Conservation (phyloP, 1,284 basidiomycete genomes). For the Austropuccinia psidii region DNA sequence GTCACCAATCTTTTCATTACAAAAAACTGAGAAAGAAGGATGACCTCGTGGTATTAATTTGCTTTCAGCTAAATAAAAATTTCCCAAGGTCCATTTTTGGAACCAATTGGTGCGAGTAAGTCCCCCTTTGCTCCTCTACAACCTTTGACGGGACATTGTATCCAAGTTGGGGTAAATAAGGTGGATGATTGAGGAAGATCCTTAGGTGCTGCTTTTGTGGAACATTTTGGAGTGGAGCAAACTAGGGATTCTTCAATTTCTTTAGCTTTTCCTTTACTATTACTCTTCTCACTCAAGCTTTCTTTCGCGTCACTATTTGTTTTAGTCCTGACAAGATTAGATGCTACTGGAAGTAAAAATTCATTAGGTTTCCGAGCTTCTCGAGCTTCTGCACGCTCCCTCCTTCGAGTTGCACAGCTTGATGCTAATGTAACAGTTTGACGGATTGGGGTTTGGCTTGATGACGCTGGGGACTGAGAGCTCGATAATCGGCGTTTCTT, state of each 20-base stretch:
- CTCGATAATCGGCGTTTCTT: background rate
- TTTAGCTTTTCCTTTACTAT: conserved; percentile 15
- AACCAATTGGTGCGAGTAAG: conserved; percentile 3
- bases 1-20: too few relatives aligned
- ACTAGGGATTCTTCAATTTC: too few relatives aligned
- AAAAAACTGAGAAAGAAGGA: too few relatives aligned
- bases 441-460: background rate
- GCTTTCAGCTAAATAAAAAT: conserved; percentile 17
- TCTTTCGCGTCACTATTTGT: background rate
- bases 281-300: background rate
- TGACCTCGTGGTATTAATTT: too few relatives aligned
- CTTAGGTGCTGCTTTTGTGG: too few relatives aligned
- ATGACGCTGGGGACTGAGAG: background rate
- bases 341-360: background rate
- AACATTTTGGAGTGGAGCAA: background rate
- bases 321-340: background rate
- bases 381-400: conserved; percentile 12
- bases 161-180: conserved; percentile 5
- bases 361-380: conserved; percentile 25
- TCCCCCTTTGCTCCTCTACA: conserved; percentile 23
- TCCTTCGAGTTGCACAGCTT: background rate
- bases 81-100: conserved; percentile 29
- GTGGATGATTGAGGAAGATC: background rate
- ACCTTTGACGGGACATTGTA: conserved; percentile 27
- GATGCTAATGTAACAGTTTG: background rate